Conservation (phyloP, 176 grass and related monocot species). For the Ananas comosus region DNA sequence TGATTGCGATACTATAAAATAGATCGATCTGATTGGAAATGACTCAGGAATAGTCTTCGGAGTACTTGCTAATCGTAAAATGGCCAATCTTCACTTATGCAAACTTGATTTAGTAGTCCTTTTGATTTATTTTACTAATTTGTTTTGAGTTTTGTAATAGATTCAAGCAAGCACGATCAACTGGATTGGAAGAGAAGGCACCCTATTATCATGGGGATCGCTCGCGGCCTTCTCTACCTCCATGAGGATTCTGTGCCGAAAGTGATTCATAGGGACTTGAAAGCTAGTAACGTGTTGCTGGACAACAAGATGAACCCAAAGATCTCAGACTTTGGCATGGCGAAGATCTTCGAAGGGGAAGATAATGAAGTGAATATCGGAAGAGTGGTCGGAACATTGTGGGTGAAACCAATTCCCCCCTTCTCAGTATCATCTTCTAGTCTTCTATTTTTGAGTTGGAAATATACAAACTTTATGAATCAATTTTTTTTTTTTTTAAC, state of each 20-base stretch:
- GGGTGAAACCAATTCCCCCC: conserved; percentile 13
- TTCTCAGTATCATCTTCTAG: not conserved
- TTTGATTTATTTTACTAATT: not conserved
- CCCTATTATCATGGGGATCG: conserved; percentile 68
- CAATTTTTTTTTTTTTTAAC: conserved; percentile 2
- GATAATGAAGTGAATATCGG: conserved; percentile 52
- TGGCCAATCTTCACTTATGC: not conserved
- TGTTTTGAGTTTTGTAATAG: conserved; percentile 1
- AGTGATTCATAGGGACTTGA: conserved; percentile 79
- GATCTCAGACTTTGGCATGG: conserved; percentile 97
- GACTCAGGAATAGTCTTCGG: too few relatives aligned
- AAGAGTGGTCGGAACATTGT: conserved; percentile 72
- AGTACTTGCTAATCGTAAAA: too few relatives aligned
- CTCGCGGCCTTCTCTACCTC: conserved; percentile 72
- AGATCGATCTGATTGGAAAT: too few relatives aligned
- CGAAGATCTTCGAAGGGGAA: conserved; percentile 68
- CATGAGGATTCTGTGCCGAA: conserved; percentile 80
- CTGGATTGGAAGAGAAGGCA: conserved; percentile 73
- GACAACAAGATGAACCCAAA: conserved; percentile 95
- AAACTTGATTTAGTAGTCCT: not conserved
- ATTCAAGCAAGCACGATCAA: conserved; percentile 31
- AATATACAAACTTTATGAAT: not conserved
- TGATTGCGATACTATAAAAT: too few relatives aligned
- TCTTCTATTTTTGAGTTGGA: not conserved
- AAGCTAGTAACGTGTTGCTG: conserved; percentile 84